Percentiles rank a stretch among this genome's conserved stretches.
These are phyloP conservation scores for Pholiota adiposa DNA, from an alignment of 1,284 basidiomycete genomes.

Conservation along the genomic window DNA sequence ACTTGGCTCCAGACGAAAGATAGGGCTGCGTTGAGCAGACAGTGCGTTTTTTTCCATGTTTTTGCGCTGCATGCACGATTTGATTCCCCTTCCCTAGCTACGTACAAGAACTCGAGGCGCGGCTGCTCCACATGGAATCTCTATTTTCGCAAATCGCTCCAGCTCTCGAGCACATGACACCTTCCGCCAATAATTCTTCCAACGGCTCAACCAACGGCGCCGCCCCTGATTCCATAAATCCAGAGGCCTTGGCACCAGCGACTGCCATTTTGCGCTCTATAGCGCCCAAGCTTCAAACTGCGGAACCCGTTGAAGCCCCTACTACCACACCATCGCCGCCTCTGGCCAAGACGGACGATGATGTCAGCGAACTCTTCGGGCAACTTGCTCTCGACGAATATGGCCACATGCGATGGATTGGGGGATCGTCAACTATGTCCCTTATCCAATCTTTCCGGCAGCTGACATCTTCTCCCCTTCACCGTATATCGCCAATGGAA, in stretches of 20 bases:
- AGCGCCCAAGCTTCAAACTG: slow-evolving; percentile 40
- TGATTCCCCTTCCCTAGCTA: slow-evolving; percentile 54
- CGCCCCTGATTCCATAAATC: slow-evolving; percentile 30
- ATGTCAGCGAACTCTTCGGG: slow-evolving; percentile 81
- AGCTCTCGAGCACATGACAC: slow-evolving; percentile 71
- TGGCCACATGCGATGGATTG: slow-evolving; percentile 91
- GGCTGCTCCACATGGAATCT: slow-evolving; percentile 82
- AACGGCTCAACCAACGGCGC: slow-evolving; percentile 42
- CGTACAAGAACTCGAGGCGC: slow-evolving; percentile 85
- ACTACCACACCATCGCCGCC: slow-evolving; percentile 59
- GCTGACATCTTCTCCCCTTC: slow-evolving; percentile 72
- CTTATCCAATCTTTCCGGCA: slow-evolving; percentile 87
- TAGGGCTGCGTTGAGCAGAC: slow-evolving; percentile 81
- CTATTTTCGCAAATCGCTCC: slow-evolving; percentile 79
- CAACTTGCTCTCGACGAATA: slow-evolving; percentile 88
- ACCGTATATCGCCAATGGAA: slow-evolving; percentile 80
- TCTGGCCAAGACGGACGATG: slow-evolving; percentile 49
- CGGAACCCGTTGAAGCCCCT: slow-evolving; percentile 28
- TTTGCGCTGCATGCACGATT: slow-evolving; percentile 8
- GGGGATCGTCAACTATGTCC: slow-evolving; percentile 88
- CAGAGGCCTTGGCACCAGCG: slow-evolving; percentile 37
- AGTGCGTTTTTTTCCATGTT: slow-evolving; percentile 55
- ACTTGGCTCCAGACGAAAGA: slow-evolving; percentile 89
- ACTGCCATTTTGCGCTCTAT: slow-evolving; percentile 46
- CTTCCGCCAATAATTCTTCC: slow-evolving; percentile 33